phyloP scores from a whole-genome alignment of 106 monocot species.

The Dendrobium chrysotoxum region DNA sequence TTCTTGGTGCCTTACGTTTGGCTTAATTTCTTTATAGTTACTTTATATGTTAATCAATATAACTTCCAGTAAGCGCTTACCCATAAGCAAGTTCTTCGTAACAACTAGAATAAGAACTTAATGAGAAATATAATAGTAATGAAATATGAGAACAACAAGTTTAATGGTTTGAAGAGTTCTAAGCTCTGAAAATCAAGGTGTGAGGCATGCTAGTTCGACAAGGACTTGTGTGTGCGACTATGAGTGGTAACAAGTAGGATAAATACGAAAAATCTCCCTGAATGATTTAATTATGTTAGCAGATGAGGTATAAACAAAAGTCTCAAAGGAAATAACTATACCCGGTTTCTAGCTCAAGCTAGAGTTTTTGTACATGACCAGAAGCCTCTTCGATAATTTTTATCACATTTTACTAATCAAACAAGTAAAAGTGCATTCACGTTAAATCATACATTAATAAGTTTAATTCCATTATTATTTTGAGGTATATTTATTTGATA shows the following conservation, averaged over 20 bases:
- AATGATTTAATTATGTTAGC: background rate
- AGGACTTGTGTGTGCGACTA: background rate
- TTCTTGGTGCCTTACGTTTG: no score
- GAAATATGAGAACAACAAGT: background rate
- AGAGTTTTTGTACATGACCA: background rate
- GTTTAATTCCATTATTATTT: background rate
- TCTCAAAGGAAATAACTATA: background rate
- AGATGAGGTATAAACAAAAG: background rate
- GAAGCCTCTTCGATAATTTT: background rate
- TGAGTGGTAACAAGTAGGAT: background rate
- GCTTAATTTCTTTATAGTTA: no score
- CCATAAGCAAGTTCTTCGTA: no score
- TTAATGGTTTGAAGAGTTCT: background rate
- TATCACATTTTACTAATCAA: background rate
- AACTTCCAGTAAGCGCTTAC: no score
- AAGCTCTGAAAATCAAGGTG: background rate
- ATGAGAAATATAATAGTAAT: background rate
- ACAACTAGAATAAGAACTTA: background rate
- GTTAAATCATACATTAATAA: background rate
- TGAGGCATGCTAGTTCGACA: background rate
- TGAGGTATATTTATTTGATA: background rate
- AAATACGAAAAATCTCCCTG: background rate
- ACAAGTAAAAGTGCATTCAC: background rate
- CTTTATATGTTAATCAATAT: no score
- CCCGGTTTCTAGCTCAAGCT: background rate